Conservation (phyloP, 768 basidiomycete species). For the Termitomyces sp. region DNA sequence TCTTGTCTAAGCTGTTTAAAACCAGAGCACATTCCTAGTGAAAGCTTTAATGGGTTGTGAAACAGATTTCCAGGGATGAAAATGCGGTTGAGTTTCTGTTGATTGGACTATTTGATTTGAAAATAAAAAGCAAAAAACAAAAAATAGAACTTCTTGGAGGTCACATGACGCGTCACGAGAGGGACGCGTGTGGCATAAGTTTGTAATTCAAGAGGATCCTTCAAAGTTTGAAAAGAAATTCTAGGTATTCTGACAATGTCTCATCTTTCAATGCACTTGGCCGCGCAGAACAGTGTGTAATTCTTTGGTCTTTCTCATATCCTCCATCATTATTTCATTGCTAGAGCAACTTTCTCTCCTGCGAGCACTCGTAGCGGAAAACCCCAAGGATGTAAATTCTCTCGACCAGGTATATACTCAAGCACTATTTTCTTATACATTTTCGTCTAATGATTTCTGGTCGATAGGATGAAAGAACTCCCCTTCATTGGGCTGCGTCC, state of each 20-base stretch:
- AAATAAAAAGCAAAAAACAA: neutral
- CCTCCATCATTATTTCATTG: neutral
- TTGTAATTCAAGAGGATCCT: too few relatives aligned
- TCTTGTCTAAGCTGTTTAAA: neutral
- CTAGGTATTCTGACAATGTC: slow-evolving; percentile 7
- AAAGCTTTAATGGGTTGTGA: neutral
- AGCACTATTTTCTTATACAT: neutral
- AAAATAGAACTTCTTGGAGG: neutral
- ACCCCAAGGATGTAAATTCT: slow-evolving; percentile 55
- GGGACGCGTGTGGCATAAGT: neutral
- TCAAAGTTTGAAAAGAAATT: neutral
- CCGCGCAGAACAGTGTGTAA: slow-evolving; percentile 61
- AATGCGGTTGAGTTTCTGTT: neutral
- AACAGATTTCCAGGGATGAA: neutral
- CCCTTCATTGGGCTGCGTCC: slow-evolving; percentile 84
- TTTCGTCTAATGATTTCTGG: neutral
- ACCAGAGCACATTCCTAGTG: neutral
- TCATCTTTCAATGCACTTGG: slow-evolving; percentile 50
- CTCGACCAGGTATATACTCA: slow-evolving; percentile 47
- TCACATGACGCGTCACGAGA: slow-evolving; percentile 7
- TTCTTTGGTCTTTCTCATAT: neutral
- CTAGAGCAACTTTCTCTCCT: slow-evolving; percentile 71
- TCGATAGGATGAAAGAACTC: slow-evolving; percentile 67
- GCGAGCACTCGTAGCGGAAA: slow-evolving; percentile 55
- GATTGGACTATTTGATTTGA: too few relatives aligned